These are phyloP conservation scores for Trichoderma virens DNA, from an alignment of 495 filamentous ascomycete species.

Conservation along the genomic window DNA sequence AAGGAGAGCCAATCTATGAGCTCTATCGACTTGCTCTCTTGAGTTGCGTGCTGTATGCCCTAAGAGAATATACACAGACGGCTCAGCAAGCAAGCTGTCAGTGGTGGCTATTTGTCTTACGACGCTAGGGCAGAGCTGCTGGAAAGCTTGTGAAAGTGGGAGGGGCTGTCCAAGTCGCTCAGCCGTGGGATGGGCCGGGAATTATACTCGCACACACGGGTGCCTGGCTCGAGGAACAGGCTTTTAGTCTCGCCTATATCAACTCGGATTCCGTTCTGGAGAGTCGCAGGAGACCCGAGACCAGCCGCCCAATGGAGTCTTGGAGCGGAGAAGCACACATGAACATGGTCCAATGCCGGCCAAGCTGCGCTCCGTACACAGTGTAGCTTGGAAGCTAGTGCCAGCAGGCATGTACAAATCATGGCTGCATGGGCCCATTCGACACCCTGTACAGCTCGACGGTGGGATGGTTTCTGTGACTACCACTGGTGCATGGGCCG, in stretches of 20 bases:
- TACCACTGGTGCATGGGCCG: not conserved
- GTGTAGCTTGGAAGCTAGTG: conserved; percentile 6
- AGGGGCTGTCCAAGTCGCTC: not conserved
- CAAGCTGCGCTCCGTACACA: not conserved
- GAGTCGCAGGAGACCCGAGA: not conserved
- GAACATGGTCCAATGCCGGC: conserved; percentile 3
- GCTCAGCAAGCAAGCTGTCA: not conserved
- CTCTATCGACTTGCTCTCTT: not conserved
- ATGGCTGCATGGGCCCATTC: conserved; percentile 4
- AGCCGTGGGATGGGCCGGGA: not conserved
- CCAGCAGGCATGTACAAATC: not conserved
- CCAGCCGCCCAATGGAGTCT: not conserved
- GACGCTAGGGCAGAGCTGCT: not conserved
- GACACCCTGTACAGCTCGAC: not conserved
- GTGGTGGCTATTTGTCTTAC: not conserved
- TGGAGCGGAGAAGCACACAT: not conserved
- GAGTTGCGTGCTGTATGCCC: not conserved
- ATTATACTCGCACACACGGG: not conserved
- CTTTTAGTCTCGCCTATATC: not conserved
- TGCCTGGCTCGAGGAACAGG: not conserved
- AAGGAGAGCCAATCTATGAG: not conserved
- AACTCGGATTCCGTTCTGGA: not conserved
- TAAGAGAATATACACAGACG: not conserved
- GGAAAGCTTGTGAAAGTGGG: not conserved
- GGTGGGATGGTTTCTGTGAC: not conserved